Base-by-base conservation (phyloP, 768 basidiomycete genomes). In the Paxillus involutus region DNA sequence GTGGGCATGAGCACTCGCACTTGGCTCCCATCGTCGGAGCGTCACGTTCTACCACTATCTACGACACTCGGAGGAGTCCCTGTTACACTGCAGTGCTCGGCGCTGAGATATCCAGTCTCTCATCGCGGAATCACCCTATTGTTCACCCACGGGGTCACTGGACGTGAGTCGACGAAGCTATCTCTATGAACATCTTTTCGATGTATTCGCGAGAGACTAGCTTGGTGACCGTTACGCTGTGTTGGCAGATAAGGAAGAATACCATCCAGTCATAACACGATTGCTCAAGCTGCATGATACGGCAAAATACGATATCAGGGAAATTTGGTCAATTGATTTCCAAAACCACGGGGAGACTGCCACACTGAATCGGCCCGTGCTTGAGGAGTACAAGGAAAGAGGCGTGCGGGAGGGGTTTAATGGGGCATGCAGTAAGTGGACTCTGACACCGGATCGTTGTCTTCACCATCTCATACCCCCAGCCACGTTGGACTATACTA, bases 271-370 rank as follows among this genome's bases (percentile, higher is more conserved):
- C 33, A 52, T 71, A 12, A 44, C 49, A 7, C 55, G 57, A 6
- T 21, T 70, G 6, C 59, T 71, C 37, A 39, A 39, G 30, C 52
- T 55, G 43, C 44, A 45, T 11, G 41, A 53, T 17, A 43, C 16
- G 7, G 54, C 58, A 4, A 50, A 57, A 3, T 66, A 60, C 33
- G 57, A 50, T 26, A 62, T 72, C 17, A 59, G 63, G 3, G 71
- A 72, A 43, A 63, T 73, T 51, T 72, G 71, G 71, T 62, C 66
- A 3, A 55, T 73, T 3, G 72, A 73, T 47, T 61, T 71, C 50
- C 73, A 71, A 1, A 73, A 73, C 49, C 72, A 73, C 32, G 72
- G 73, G 6, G 64, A 74, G 47, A 58, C 72, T 10, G 72, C 72
- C 13, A 49, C 52, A 6, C 44, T 70, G 19, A 73, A 73, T 46